Base-by-base conservation (phyloP, 768 basidiomycete species). In the Auricularia cornea region DNA sequence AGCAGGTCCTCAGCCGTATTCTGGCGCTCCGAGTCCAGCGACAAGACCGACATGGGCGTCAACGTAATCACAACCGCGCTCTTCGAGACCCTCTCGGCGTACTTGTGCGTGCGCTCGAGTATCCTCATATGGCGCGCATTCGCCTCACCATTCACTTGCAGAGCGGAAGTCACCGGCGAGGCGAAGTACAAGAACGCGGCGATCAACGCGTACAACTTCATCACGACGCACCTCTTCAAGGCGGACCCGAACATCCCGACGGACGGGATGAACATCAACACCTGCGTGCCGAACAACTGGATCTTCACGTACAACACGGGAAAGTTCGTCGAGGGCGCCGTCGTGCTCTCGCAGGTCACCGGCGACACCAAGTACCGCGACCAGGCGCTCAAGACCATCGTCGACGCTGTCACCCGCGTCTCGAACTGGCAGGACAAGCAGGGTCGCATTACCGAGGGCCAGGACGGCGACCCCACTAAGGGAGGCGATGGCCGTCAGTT, bases 241-340 rank as follows among this genome's bases (percentile, higher is more conserved):
- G 79, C 80, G 64, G 62, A 71, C 14, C 68, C 74, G 54, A 66
- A 75, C 60, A 74, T 84, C 20, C 74, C 81, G 4, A 73, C 83
- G 8, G 83, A 84, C 68, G 77, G 77, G 18, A 76, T 83, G 54
- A 70, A 77, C 63, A 81, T 72, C 8, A 71, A 75, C 31, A 77
- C 83, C 61, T 84, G 82, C 70, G 31, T 79, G 81, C 0, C 76
- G 81, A 2, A 68, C 77, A 3, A 74, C 63, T 82, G 80, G 78
- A 59, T 83, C 6, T 84, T 83, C 70, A 83, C 83, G 0, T 83
- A 84, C 65, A 84, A 84, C 63, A 79, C 74, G 30, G 82, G 83
- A 28, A 84, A 84, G 63, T 80, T 75, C 59, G 75, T 84, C 28
- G 83, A 84, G 66, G 83, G 82, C 2, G 70, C 83, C 60, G 78